Evolutionary conservation across 2,329 filamentous ascomycete species (phyloP), one percentile per base, ranked within the genome.

Genomic region (Phaeoacremonium minimum): DNA sequence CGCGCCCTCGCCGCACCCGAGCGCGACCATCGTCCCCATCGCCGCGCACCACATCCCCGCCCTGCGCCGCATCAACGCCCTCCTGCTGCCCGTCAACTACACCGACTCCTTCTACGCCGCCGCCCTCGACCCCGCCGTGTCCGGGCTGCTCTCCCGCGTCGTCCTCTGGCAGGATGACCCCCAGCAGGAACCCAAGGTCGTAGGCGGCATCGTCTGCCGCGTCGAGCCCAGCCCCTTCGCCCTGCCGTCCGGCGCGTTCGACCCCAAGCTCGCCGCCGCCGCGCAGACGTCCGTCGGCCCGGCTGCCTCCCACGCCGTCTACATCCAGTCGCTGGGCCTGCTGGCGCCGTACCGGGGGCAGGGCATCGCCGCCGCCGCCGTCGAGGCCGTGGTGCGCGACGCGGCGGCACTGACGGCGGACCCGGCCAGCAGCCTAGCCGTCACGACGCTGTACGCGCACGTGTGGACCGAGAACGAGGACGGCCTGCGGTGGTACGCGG

Each of bases 381-480:
- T 85, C 13, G 69, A 77, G 31, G 65, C 73, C 44, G 64, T 79
- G 31, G 46, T 74, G 37, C 58, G 38, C 35, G 49, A 49, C 32
- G 64, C 69, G 20, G 22, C 22, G 22, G 22, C 22, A 3, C 2
- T 26, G 2, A n/a, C 9, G 9, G n/a, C n/a, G n/a, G n/a, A n/a
- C n/a, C n/a, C n/a, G n/a, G n/a, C 20, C 8, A 29, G 29, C 15
- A 33, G 32, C n/a, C n/a, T 41, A 22, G 19, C 28, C 11, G 35
- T 44, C 11, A 22, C 29, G 14, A 38, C 38, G 38, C 33, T 42
- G 20, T 83, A 77, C 45, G 80, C 80, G 5, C 80, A 85, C 53
- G 80, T 84, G 13, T 85, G 80, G 80, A 80, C 79, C 9, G 70
- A 78, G 41, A 83, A 83, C 52, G 67, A 72, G 3, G 79, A 83